Evolutionary conservation across 495 filamentous ascomycete species (phyloP).

Genomic region (Cairneyella variabilis): DNA sequence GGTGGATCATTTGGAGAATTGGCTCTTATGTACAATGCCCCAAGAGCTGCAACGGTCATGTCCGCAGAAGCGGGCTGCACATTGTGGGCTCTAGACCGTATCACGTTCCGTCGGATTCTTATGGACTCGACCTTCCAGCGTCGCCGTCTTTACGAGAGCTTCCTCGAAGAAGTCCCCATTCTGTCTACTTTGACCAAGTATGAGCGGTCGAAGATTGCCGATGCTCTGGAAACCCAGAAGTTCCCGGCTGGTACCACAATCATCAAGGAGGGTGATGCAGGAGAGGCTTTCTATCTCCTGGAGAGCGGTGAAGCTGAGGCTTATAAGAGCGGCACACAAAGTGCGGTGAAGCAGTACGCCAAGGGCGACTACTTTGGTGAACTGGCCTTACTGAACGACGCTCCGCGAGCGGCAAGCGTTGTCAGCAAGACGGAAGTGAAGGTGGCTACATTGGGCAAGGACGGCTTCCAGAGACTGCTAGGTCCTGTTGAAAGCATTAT

Average conservation of each 20-base stretch:
- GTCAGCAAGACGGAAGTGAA: slow-evolving; percentile 80
- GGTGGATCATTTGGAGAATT: slow-evolving; percentile 97
- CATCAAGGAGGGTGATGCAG: slow-evolving; percentile 87
- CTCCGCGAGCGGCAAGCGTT: slow-evolving; percentile 89
- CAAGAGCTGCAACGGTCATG: slow-evolving; percentile 92
- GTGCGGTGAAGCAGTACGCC: slow-evolving; percentile 70
- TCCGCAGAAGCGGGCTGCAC: slow-evolving; percentile 74
- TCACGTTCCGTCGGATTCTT: slow-evolving; percentile 95
- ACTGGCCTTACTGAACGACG: slow-evolving; percentile 87
- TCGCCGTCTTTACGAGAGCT: slow-evolving; percentile 92
- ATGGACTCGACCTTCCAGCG: slow-evolving; percentile 98
- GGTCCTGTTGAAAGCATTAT: slow-evolving; percentile 95
- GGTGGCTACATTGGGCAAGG: slow-evolving; percentile 89
- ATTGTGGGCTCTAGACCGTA: slow-evolving; percentile 89
- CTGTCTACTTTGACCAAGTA: slow-evolving; percentile 80
- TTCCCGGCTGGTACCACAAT: slow-evolving; percentile 76
- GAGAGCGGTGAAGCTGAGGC: slow-evolving; percentile 88
- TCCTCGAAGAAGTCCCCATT: slow-evolving; percentile 95
- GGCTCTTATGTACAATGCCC: slow-evolving; percentile 97
- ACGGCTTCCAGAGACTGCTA: slow-evolving; percentile 88
- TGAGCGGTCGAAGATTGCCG: slow-evolving; percentile 94
- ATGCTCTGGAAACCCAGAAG: slow-evolving; percentile 88
- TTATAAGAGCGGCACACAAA: slow-evolving; percentile 59
- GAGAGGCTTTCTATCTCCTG: slow-evolving; percentile 88
- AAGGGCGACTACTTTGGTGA: slow-evolving; percentile 98